Base-by-base conservation (phyloP, 2,329 filamentous ascomycete genomes). In the Lithohypha guttulata region DNA sequence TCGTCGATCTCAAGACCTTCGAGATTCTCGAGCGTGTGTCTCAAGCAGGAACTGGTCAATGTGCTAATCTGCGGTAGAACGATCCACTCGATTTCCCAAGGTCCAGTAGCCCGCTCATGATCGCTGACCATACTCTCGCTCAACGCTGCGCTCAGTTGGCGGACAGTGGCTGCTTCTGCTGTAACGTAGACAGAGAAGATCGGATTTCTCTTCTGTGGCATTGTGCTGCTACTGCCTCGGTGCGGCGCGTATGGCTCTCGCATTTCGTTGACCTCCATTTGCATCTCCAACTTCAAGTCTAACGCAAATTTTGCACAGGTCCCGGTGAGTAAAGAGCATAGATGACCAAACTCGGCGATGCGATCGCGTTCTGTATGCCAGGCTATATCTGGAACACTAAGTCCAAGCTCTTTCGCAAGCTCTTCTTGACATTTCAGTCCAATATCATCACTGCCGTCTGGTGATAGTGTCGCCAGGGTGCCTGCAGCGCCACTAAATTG, bases 61-160 rank as follows among this genome's bases (percentile, higher is more conserved):
- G 73, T 66, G 42, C 74, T 75, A 32, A 64, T 67, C 39, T 69
- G 64, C 0, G 71, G 71, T 0, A 75, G 53, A 4, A 71, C 69
- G 6, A 68, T 65, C 71, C 71, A 76, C 47, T 76, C 72, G 5
- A 75, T 56, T 55, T 75, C 70, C 72, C 72, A 75, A 0, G 71
- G 71, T 0, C 72, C 71, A 3, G 68, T 71, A 2, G 70, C 70
- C 1, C 72, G 64, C 50, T 75, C 72, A 40, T 74, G 74, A 46
- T 75, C 72, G 1, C 64, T 64, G 0, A 75, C 66, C 71, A 75
- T 73, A 2, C 61, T 69, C 45, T 75, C 71, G 2, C 74, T 61
- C 1, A 68, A 65, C 3, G 74, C 56, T 0, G 65, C 60, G 0
- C 70, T 69, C 41, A 74, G 66, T 0, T 69, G 64, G 5, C 70